These are phyloP conservation scores for Malus fusca DNA, from an alignment of 306 rosid species.

Conservation along the genomic window DNA sequence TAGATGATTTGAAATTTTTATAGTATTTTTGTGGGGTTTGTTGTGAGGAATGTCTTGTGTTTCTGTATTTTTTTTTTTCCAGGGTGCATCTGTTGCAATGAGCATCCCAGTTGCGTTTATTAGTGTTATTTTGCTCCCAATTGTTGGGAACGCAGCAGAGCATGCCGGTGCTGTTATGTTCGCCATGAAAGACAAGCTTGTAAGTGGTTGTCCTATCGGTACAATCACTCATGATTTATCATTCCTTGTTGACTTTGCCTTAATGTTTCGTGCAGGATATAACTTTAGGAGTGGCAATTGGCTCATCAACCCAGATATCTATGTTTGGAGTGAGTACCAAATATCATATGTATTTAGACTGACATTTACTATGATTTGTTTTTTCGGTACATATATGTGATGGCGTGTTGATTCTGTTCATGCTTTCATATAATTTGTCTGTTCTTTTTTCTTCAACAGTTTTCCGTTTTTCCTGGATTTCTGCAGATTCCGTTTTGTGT, in stretches of 20 bases:
- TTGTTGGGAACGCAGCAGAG: slow-evolving; percentile 68
- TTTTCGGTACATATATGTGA: not conserved
- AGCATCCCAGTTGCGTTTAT: slow-evolving; percentile 55
- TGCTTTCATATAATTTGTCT: not conserved
- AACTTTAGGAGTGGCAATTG: slow-evolving; percentile 82
- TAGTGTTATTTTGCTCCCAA: slow-evolving; percentile 57
- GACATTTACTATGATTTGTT: not conserved
- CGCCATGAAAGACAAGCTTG: slow-evolving; percentile 74
- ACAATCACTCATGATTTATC: not conserved
- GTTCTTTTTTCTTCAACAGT: not conserved
- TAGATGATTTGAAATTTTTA: not conserved
- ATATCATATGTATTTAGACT: not conserved
- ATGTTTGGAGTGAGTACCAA: slow-evolving; percentile 66
- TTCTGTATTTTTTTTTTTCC: slow-evolving; percentile 1
- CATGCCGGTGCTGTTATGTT: slow-evolving; percentile 63
- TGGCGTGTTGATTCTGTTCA: not conserved
- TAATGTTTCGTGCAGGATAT: slow-evolving; percentile 49
- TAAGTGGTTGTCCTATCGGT: slow-evolving; percentile 20
- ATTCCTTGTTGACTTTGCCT: slow-evolving; percentile 1
- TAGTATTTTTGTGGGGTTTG: not conserved
- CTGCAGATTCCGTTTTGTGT: slow-evolving; percentile 89
- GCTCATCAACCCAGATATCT: slow-evolving; percentile 82
- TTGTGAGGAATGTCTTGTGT: not conserved
- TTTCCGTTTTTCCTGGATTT: not conserved
- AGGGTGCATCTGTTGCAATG: slow-evolving; percentile 62